Percentiles rank a stretch among this genome's conserved stretches.
Conservation (phyloP, 805 yeast species). For the Wilhelminamyces savonicus region DNA sequence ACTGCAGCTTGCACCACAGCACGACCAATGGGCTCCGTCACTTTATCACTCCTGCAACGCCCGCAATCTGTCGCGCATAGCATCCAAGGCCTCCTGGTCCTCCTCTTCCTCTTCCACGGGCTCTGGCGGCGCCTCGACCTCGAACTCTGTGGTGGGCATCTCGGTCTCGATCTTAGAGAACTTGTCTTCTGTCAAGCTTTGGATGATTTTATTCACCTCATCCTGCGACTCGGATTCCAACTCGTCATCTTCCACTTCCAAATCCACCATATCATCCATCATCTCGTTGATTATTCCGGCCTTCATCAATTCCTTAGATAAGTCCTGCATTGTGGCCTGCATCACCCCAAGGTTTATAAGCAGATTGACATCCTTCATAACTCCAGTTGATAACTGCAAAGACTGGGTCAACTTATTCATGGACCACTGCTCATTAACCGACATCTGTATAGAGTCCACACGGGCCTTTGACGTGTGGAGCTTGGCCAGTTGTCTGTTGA, state of each 20-base stretch:
- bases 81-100: conserved; percentile 68
- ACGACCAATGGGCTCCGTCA: too few relatives aligned
- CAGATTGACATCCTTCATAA: conserved; percentile 85
- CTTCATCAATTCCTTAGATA: conserved; percentile 81
- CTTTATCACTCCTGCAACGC: conserved; percentile 66
- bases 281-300: conserved; percentile 88
- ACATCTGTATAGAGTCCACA: conserved; percentile 78
- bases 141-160: conserved; percentile 23
- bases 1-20: too few relatives aligned
- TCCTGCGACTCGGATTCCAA: conserved; percentile 62
- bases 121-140: conserved; percentile 10
- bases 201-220: conserved; percentile 55
- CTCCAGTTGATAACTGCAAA: conserved; percentile 66
- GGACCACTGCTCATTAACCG: conserved; percentile 87
- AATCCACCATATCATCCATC: conserved; percentile 86
- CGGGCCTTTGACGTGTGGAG: conserved; percentile 79
- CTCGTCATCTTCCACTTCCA: conserved; percentile 54
- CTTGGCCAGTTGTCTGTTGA: conserved; percentile 68
- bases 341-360: conserved; percentile 75
- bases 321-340: conserved; percentile 74
- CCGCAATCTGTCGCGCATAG: conserved; percentile 82
- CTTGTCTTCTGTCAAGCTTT: conserved; percentile 33
- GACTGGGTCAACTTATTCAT: conserved; percentile 77
- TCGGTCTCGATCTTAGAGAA: conserved; percentile 28
- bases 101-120: conserved; percentile 42